A percentile compares a stretch with the other conserved stretches of the same genome.
These are phyloP conservation scores for Murraya paniculata DNA, from an alignment of 345 rosid genomes.

Conservation along the genomic window DNA sequence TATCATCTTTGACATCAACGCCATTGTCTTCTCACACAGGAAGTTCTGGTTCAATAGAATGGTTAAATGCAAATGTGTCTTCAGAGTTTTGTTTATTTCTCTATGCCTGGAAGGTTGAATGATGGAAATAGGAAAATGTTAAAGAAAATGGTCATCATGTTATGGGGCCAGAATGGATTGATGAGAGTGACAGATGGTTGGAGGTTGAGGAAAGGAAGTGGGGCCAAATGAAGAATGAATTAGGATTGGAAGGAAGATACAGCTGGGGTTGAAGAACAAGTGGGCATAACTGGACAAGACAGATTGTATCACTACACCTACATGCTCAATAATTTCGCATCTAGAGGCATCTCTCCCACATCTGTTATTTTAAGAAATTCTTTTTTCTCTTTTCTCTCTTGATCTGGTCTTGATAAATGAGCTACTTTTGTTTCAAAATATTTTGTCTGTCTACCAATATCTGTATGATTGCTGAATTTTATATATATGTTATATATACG, in stretches of 20 bases:
- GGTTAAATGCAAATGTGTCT: conserved; percentile 27
- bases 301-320: conserved; percentile 44
- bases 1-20: conserved; percentile 35
- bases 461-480: conserved; percentile 12
- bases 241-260: conserved; percentile 25
- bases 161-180: conserved; percentile 29
- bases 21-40: conserved; percentile 36
- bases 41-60: conserved; percentile 38
- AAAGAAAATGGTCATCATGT: conserved; percentile 13
- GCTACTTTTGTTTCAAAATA: conserved; percentile 15
- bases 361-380: conserved; percentile 3
- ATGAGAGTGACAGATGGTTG: conserved; percentile 22
- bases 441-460: neutral
- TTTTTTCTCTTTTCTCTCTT: conserved; percentile 5
- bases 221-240: conserved; percentile 21
- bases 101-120: conserved; percentile 63
- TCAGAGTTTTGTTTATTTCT: conserved; percentile 59
- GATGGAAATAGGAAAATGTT: conserved; percentile 2
- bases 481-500: conserved; percentile 5
- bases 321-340: conserved; percentile 32
- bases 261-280: conserved; percentile 44
- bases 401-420: conserved; percentile 49
- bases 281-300: conserved; percentile 52
- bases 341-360: conserved; percentile 26
- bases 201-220: conserved; percentile 22